Evolutionary conservation across 139 green algal genomes (phyloP).

Genomic region (Picochlorum sp.): DNA sequence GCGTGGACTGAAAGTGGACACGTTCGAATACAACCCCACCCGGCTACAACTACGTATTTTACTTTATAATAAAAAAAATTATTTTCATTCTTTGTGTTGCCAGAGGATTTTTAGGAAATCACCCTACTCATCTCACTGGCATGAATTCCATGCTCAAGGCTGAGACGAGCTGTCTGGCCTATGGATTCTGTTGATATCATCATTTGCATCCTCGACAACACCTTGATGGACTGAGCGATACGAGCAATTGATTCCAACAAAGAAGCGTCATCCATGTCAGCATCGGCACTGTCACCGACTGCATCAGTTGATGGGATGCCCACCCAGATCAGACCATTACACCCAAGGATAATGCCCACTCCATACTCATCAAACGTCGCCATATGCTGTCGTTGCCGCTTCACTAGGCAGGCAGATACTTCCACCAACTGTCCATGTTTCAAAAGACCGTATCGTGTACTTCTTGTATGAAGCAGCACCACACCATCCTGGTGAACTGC

Average conservation of each 20-base stretch:
- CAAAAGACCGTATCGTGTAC: constrained; percentile 75
- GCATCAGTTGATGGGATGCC: constrained; percentile 17
- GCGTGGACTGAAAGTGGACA: no score
- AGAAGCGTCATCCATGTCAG: neutral
- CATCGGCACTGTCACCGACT: neutral
- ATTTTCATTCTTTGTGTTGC: no score
- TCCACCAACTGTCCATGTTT: constrained; percentile 51
- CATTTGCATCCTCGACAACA: neutral
- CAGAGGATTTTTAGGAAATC: neutral
- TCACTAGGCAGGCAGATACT: constrained; percentile 62
- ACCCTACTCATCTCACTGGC: neutral
- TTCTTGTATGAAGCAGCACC: constrained; percentile 75
- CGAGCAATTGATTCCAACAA: neutral
- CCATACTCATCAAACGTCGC: constrained; percentile 39
- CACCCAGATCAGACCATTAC: constrained; percentile 79
- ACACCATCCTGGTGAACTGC: constrained; percentile 59
- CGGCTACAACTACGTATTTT: no score
- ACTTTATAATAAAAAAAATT: no score
- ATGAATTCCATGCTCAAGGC: neutral
- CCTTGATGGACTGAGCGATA: constrained; percentile 4
- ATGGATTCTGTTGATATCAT: constrained; percentile 5
- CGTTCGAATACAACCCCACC: no score
- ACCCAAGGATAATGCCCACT: constrained; percentile 72
- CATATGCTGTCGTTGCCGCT: constrained; percentile 80
- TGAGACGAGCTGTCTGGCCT: neutral